Evolutionary conservation across 164 flowering plant species (phyloP).

Genomic region (Platanus orientalis): DNA sequence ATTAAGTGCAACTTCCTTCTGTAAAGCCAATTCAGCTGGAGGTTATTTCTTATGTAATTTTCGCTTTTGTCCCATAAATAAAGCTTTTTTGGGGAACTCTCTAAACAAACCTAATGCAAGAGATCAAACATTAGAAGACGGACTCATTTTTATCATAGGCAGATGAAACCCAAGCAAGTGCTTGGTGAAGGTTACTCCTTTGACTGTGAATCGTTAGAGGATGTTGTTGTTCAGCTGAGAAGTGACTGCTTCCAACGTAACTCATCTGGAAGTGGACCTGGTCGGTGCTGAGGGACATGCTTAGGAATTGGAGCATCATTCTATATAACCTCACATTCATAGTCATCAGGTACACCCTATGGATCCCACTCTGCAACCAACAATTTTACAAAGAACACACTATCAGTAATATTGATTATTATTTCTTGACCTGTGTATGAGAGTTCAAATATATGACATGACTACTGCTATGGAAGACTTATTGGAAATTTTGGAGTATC

Average conservation of each 20-base stretch:
- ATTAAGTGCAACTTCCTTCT: too few species aligned
- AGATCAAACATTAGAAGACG: background rate
- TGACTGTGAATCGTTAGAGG: slow-evolving; percentile 31
- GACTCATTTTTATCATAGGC: background rate
- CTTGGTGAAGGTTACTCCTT: slow-evolving; percentile 10
- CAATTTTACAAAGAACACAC: too few species aligned
- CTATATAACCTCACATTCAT: slow-evolving; percentile 78
- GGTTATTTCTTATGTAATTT: too few species aligned
- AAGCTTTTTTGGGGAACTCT: background rate
- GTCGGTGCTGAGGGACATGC: slow-evolving; percentile 85
- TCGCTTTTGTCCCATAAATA: background rate
- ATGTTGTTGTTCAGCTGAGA: slow-evolving; percentile 26
- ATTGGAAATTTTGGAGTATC: too few species aligned
- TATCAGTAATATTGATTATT: too few species aligned
- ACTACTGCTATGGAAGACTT: too few species aligned
- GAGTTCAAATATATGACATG: too few species aligned
- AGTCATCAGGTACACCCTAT: slow-evolving; percentile 93
- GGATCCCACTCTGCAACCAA: slow-evolving; percentile 86
- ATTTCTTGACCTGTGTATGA: too few species aligned
- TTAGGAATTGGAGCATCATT: slow-evolving; percentile 88
- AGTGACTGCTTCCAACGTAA: slow-evolving; percentile 65
- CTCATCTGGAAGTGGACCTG: slow-evolving; percentile 85
- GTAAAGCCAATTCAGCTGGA: too few species aligned
- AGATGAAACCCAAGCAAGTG: background rate
- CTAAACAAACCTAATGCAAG: background rate